Evolutionary conservation across 768 basidiomycete genomes (phyloP).

Genomic region (Xerocomus potaroensis): DNA sequence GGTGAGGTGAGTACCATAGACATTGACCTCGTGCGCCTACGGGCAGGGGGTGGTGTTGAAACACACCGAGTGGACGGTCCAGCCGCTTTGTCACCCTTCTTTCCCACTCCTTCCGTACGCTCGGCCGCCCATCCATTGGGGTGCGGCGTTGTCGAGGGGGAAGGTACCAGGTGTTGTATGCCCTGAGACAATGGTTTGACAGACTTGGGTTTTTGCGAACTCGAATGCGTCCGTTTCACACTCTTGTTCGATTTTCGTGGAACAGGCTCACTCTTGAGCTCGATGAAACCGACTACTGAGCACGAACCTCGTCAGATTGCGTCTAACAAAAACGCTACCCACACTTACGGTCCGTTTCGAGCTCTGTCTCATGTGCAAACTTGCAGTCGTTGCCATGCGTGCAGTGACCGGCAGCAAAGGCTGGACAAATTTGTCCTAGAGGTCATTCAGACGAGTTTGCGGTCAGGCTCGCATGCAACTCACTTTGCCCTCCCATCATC

Average conservation of each 20-base stretch:
- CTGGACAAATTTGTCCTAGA: slow-evolving; percentile 25
- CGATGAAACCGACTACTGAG: slow-evolving; percentile 17
- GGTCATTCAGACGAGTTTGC: neutral
- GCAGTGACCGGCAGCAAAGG: slow-evolving; percentile 23
- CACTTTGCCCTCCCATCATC: slow-evolving; percentile 46
- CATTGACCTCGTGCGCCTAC: slow-evolving; percentile 28
- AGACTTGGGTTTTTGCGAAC: slow-evolving; percentile 6
- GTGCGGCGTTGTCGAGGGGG: slow-evolving; percentile 1
- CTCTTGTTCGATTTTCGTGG: neutral
- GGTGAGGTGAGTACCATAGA: slow-evolving; percentile 21
- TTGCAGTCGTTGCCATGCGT: slow-evolving; percentile 26
- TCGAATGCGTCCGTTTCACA: slow-evolving; percentile 8
- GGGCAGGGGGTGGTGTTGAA: slow-evolving; percentile 14
- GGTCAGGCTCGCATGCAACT: slow-evolving; percentile 4
- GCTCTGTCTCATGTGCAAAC: slow-evolving; percentile 27
- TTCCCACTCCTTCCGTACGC: neutral
- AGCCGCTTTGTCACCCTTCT: neutral
- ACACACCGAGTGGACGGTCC: neutral
- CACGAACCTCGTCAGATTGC: neutral
- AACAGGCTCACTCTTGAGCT: slow-evolving; percentile 1
- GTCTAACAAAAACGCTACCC: neutral
- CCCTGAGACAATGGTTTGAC: slow-evolving; percentile 4
- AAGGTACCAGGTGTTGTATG: neutral
- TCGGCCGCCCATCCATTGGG: neutral
- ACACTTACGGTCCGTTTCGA: slow-evolving; percentile 22